A percentile compares a stretch with the other conserved stretches of the same genome.
phyloP scores from a whole-genome alignment of 2,329 filamentous ascomycete genomes.

The Sporothrix inflata region DNA sequence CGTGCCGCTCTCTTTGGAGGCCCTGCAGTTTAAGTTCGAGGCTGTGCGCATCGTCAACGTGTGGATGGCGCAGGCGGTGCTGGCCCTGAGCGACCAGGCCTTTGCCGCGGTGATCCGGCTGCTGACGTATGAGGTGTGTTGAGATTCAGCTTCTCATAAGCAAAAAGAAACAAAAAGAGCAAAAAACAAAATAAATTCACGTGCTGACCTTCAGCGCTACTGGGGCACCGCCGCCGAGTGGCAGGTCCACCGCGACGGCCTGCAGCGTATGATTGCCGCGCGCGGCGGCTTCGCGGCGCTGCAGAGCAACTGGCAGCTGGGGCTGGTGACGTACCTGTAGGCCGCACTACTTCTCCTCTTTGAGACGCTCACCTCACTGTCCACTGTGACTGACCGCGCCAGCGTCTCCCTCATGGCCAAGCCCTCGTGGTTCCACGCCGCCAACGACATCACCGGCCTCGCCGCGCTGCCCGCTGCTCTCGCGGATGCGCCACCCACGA shows the following conservation, averaged over 20 bases:
- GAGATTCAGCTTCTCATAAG: neutral
- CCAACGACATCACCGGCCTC: constrained; percentile 28
- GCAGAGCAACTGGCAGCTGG: constrained; percentile 24
- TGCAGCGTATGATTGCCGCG: constrained; percentile 24
- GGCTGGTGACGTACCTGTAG: constrained; percentile 22
- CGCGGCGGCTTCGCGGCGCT: constrained; percentile 20
- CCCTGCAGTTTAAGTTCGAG: constrained; percentile 42
- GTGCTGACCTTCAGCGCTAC: constrained; percentile 23
- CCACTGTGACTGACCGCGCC: neutral
- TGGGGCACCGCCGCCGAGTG: constrained; percentile 29
- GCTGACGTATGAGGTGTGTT: constrained; percentile 26
- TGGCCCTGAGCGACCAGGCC: constrained; percentile 41
- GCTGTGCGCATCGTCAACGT: constrained; percentile 42
- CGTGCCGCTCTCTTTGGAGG: constrained; percentile 36
- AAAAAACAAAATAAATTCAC: neutral
- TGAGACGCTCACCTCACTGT: neutral
- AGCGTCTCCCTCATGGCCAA: constrained; percentile 26
- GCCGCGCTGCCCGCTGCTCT: constrained; percentile 14
- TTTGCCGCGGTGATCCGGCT: constrained; percentile 29
- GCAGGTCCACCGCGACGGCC: constrained; percentile 23
- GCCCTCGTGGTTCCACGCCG: constrained; percentile 26
- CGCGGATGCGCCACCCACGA: neutral
- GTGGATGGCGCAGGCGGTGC: constrained; percentile 41
- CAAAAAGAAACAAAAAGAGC: neutral
- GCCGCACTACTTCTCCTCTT: neutral